These are phyloP conservation scores for Boletus rubescentipes DNA, from an alignment of 768 basidiomycete species.

Conservation along the genomic window DNA sequence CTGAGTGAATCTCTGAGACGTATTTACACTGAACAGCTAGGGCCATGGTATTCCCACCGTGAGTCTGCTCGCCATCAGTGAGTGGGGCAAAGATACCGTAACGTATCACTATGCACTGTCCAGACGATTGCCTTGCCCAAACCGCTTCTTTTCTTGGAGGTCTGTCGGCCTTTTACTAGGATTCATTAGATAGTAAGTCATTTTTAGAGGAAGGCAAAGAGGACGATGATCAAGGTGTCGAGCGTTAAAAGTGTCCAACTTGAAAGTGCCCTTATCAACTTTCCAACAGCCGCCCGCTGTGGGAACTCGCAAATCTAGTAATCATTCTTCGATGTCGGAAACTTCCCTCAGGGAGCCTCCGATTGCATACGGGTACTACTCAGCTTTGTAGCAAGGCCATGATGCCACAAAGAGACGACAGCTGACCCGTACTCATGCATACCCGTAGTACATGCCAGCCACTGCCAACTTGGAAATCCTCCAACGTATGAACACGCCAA, in stretches of 20 bases:
- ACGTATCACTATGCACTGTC: neutral
- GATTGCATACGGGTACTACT: neutral
- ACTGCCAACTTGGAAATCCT: neutral
- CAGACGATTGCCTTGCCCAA: neutral
- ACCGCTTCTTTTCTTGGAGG: neutral
- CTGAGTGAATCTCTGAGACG: too few relatives aligned
- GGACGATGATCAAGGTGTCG: neutral
- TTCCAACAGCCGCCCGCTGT: neutral
- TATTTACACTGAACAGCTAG: too few relatives aligned
- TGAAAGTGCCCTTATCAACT: neutral
- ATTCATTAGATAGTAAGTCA: neutral
- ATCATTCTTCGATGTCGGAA: neutral
- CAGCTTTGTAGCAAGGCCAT: neutral
- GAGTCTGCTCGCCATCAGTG: too few relatives aligned
- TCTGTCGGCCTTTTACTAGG: neutral
- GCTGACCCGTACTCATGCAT: neutral
- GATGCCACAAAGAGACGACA: neutral
- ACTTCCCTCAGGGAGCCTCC: neutral
- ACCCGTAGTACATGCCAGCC: neutral
- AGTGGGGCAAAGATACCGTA: neutral
- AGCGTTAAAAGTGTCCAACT: neutral
- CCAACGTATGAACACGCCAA: too few relatives aligned
- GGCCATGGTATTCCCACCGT: too few relatives aligned
- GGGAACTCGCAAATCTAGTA: constrained; percentile 2
- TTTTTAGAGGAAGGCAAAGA: neutral